Evolutionary conservation across 305 asterid genomes (phyloP), one percentile per base, ranked within the genome.

Genomic region (Fraxinus baroniana): DNA sequence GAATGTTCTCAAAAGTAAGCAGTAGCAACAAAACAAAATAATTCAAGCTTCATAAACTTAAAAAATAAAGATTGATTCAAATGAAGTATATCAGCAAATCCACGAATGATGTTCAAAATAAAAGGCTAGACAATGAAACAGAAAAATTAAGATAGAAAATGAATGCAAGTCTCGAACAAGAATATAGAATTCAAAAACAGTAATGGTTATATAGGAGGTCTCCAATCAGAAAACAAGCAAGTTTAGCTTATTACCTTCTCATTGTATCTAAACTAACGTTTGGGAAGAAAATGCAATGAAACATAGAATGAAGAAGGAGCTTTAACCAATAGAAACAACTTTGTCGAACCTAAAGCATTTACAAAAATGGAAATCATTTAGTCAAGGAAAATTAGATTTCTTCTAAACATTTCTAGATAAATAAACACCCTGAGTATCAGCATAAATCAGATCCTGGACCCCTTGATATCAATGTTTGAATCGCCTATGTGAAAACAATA

Each of bases 221-320:
- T 44, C 57, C 57, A 46, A 46, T 46, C 57, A 46, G 57, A 52
- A 5, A 44, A 68, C 37, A 13, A 35, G 55, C 18, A 24, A 9
- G 32, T 55, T 26, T 7, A 35, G 77, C 35, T 0, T 4, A 12
- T 49, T 85, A 93, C 98, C 99, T 95, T 95, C 85, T 89, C 91
- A 76, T 84, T 89, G 87, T 82, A 91, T 35, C 87, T 90, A 80
- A 92, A 90, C 85, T 92, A 98, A 0, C 97, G 98, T 87, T 95
- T 94, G 78, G 97, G 98, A 82, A 93, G 97, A 90, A 95, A 95
- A 85, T 94, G 97, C 88, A 86, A 33, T 81, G 97, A 95, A 88
- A 91, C 73, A 86, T 84, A 87, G 76, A 92, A 83, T 76, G 87
- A 86, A 44, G 95, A 87, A 22, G 98, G 97, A 86, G 97, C 97